Evolutionary conservation across 495 filamentous ascomycete species (phyloP), one percentile per base, ranked within the genome.

Genomic region (Xylaria sp.): DNA sequence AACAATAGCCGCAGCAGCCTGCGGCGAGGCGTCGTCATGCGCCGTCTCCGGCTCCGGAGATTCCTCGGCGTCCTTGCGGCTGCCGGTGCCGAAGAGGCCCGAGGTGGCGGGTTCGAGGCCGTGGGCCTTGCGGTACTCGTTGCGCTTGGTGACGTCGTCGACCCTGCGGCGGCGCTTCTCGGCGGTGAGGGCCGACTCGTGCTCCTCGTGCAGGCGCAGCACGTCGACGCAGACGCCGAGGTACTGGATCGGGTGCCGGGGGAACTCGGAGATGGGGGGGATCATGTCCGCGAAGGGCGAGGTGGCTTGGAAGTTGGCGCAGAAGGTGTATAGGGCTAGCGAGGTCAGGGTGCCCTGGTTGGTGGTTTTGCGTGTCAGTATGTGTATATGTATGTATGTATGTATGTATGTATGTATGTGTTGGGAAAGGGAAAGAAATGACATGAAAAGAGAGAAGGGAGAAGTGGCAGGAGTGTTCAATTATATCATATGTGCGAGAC

Each of bases 71-170:
- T 44, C 61, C 40, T 72, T 72, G n/a, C 70, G n/a, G n/a, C n/a
- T n/a, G n/a, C n/a, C n/a, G n/a, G n/a, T 63, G 52, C 73, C 55
- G 57, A 72, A 75, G 59, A 83, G 62, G 15, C 82, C 50, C 2
- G 17, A 80, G 69, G 77, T 80, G 71, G 87, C 81, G 53, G 89
- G 86, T 73, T 91, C 90, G 75, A 95, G 35, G 11, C 93, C 94
- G 86, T 97, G 93, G 64, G 92, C 93, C 82, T 91, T 88, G 59
- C 93, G 89, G 80, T 92, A 98, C 80, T 90, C 87, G 53, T 83
- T 83, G 71, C 94, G 84, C 88, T 97, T 96, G 78, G 88, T 83
- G 44, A 92, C 90, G 82, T 98, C 94, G 48, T 96, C 92, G 69
- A 91, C 81, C 41, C 88, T 87, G 70, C 84, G 84, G 67, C 86